Evolutionary conservation across 805 yeast genomes (phyloP), one percentile per base, ranked within the genome.

Genomic region (Brettanomyces bruxellensis): DNA sequence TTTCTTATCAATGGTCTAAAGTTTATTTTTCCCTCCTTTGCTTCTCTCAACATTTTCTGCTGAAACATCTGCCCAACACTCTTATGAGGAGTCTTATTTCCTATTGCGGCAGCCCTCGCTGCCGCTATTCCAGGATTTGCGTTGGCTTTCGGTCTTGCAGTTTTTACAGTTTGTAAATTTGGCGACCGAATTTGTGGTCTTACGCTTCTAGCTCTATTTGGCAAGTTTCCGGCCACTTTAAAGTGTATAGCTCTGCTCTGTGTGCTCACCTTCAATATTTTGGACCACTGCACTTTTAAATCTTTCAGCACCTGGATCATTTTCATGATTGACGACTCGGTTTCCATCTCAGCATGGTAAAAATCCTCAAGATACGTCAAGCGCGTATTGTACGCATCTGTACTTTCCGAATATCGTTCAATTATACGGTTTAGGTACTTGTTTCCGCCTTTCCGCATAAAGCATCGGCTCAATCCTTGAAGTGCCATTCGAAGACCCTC

Each of bases 341-440:
- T 23, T 11, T 25, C 36, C n/a, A 4, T 25, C 8, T 30, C 45
- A 18, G 36, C 45, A 13, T 32, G 12, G 24, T 5, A 23, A n/a
- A 34, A 34, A 23, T 42, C 45, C 11, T 14, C 24, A 8, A 42
- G 28, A 24, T 24, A 24, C 45, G 35, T 32, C 14, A n/a, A 34
- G n/a, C 40, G 14, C 39, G 36, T n/a, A 7, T 38, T 34, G 4
- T 2, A 42, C 18, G 13, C 36, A 32, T 14, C 23, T 25, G 18
- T 9, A 8, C 18, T 22, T 5, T 78, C 58, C 2, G 77, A 60
- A 40, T 74, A 66, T 46, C 73, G 66, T 0, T 77, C 66, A 24
- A 77, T 65, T 7, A 68, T 66, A 3, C 81, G 76, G 44, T 76
- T 62, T 25, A 78, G 55, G 9, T 72, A 62, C 25, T 73, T 76